A percentile compares a stretch with the other conserved stretches of the same genome.
These are phyloP conservation scores for Ophiostoma montium DNA, from an alignment of 2,329 filamentous ascomycete species.

Conservation along the genomic window DNA sequence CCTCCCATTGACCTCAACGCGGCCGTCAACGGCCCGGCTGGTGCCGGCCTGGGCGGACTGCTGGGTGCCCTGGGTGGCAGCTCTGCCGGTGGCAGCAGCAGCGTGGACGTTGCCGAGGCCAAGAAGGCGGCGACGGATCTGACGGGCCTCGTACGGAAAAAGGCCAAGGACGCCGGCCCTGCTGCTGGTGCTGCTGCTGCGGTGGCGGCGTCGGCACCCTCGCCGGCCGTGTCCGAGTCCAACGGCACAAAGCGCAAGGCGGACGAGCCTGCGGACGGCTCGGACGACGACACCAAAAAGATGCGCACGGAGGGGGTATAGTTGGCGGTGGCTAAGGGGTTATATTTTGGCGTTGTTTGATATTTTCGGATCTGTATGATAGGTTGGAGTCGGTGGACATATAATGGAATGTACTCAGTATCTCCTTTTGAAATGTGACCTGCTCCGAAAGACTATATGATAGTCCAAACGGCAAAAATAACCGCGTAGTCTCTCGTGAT, in stretches of 20 bases:
- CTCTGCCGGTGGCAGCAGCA: conserved; percentile 32
- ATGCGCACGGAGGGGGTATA: conserved; percentile 11
- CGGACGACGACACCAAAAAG: conserved; percentile 24
- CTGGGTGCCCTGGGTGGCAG: conserved; percentile 37
- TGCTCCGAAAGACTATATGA: no score
- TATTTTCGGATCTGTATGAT: not conserved
- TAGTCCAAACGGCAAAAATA: no score
- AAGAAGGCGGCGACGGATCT: conserved; percentile 63
- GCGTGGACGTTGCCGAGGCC: conserved; percentile 37
- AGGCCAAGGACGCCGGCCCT: conserved; percentile 26
- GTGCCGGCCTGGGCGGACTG: conserved; percentile 40
- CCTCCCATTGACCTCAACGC: conserved; percentile 45
- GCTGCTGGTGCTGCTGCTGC: conserved; percentile 9
- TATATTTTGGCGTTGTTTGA: not conserved
- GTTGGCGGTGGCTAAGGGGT: not conserved
- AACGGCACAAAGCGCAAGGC: conserved; percentile 31
- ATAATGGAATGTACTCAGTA: no score
- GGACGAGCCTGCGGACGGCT: conserved; percentile 19
- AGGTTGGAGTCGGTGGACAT: no score
- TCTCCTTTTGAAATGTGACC: no score
- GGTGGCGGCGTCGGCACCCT: conserved; percentile 17
- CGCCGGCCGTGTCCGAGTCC: conserved; percentile 14
- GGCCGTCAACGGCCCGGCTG: conserved; percentile 36
- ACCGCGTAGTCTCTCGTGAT: no score
- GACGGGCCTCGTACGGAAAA: conserved; percentile 59